phyloP scores from a whole-genome alignment of 768 basidiomycete genomes.

The Hortiboletus campestris region DNA sequence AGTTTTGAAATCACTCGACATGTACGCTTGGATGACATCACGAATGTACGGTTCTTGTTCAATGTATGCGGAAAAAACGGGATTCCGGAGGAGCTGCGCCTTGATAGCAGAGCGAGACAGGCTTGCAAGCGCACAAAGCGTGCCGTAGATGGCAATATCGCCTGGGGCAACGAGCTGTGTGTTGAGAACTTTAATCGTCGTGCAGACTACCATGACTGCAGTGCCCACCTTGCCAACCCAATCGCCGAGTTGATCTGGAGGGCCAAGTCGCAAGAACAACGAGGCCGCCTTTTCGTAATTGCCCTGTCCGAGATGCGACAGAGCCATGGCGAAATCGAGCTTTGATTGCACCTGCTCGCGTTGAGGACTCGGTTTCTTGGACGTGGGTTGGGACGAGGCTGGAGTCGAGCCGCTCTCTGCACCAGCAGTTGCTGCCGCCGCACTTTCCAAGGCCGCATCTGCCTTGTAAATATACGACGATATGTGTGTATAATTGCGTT shows the following conservation, averaged over 20 bases:
- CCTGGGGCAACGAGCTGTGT: slow-evolving; percentile 63
- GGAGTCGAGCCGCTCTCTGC: slow-evolving; percentile 16
- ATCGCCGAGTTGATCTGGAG: slow-evolving; percentile 64
- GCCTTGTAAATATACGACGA: slow-evolving; percentile 95
- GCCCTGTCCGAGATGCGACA: slow-evolving; percentile 69
- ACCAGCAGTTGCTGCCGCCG: slow-evolving; percentile 35
- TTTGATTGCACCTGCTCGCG: slow-evolving; percentile 72
- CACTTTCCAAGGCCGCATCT: slow-evolving; percentile 82
- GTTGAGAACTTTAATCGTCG: background rate
- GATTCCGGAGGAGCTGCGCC: slow-evolving; percentile 61
- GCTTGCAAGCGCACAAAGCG: slow-evolving; percentile 79
- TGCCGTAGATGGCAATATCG: slow-evolving; percentile 87
- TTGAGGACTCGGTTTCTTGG: slow-evolving; percentile 48
- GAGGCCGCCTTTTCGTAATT: slow-evolving; percentile 81
- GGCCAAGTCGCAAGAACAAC: slow-evolving; percentile 66
- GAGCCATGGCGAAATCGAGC: slow-evolving; percentile 76
- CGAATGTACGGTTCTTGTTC: slow-evolving; percentile 87
- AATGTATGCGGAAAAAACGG: slow-evolving; percentile 70
- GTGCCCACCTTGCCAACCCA: slow-evolving; percentile 68
- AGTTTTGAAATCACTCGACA: slow-evolving; percentile 81
- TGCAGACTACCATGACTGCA: background rate
- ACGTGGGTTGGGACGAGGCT: slow-evolving; percentile 21
- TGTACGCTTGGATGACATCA: slow-evolving; percentile 83
- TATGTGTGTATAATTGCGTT: slow-evolving; percentile 81
- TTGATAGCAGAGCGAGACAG: slow-evolving; percentile 71